Conservation (phyloP, 177 flowering plant genomes). For the Vitis hybrid region DNA sequence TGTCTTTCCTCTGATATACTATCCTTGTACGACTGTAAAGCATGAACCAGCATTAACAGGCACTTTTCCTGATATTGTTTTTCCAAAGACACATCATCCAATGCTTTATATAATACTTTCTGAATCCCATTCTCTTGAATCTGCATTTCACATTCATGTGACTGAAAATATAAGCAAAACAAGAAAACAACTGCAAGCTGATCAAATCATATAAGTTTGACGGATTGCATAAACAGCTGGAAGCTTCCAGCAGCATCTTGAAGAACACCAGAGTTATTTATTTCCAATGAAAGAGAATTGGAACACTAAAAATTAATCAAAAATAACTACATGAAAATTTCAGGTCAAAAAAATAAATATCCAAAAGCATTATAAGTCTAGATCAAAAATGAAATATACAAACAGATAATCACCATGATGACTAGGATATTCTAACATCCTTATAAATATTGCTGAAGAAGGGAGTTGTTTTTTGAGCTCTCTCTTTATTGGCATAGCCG, state of each 20-base stretch:
- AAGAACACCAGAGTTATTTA: background rate
- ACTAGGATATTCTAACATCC: no score
- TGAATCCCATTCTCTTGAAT: constrained; percentile 40
- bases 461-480: no score
- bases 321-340: background rate
- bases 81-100: constrained; percentile 71
- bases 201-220: background rate
- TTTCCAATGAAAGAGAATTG: background rate
- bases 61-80: constrained; percentile 81
- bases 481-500: no score
- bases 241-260: constrained; percentile 1
- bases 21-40: constrained; percentile 54
- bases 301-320: background rate
- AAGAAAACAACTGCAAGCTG: background rate
- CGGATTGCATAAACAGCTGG: background rate
- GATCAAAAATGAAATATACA: no score
- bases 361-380: no score
- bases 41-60: constrained; percentile 58
- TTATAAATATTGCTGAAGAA: no score
- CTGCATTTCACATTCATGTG: constrained; percentile 21
- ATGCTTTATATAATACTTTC: constrained; percentile 54
- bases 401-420: no score
- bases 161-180: background rate
- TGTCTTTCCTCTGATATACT: constrained; percentile 21
- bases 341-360: no score